Base-by-base conservation (phyloP, 2,329 filamentous ascomycete genomes). In the Pyricularia sp. region DNA sequence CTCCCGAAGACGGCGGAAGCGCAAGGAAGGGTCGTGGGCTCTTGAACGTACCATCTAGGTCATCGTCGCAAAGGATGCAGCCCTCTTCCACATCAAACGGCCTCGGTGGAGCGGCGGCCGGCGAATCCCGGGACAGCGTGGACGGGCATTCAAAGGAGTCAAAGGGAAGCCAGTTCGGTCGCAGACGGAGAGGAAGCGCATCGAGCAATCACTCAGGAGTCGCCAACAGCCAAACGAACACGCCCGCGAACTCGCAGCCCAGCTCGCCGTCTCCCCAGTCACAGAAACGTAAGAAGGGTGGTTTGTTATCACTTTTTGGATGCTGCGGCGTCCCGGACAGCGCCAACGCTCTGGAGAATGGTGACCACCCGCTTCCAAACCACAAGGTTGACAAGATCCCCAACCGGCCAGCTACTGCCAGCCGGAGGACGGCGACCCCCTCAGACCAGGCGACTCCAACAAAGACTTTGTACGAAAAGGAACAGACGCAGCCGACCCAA, bases 321-420 rank as follows among this genome's bases (percentile, higher is more conserved):
- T 92, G 90, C 80, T 92, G 90, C 77, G 84, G 82, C 69, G 83
- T 87, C 59, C 87, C 88, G 66, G 88, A 90, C 71, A 83, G 86
- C 71, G 83, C 84, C 20, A 85, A 86, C 71, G 76, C 79, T 6
- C 78, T 86, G 66, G 83, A 86, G 65, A 82, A 80, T 69, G 83
- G 83, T 68, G 83, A 85, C 70, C 81, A 86, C 69, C 83, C 86
- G 58, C 80, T 87, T 42, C 79, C 80, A 42, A 77, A 76, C 65
- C 88, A 85, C 76, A 86, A 87, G 80, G 79, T 88, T 72, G 81
- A 88, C 73, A 86, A 82, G 75, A 79, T 88, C 61, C 84, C 85
- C 30, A 81, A 82, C 68, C 79, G 86, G 67, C 85, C 85, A 63
- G 79, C 82, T 42, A 86, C 85, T 10, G 83, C 84, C 70, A 86